phyloP scores from a whole-genome alignment of 306 rosid species.

The Corylus avellana region DNA sequence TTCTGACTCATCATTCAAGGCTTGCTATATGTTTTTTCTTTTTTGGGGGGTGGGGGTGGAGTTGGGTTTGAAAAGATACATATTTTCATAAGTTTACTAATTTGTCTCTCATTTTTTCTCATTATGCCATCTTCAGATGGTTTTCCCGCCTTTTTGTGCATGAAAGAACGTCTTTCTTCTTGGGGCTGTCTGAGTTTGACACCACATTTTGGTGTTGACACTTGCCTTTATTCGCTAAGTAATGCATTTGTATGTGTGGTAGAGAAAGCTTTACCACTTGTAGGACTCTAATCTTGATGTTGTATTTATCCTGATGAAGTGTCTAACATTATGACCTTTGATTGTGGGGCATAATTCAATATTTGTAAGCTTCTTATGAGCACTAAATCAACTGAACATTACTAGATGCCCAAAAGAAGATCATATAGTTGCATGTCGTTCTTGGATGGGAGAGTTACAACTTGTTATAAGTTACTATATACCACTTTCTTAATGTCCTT shows the following conservation, averaged over 20 bases:
- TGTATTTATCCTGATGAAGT: neutral
- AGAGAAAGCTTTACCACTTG: constrained; percentile 17
- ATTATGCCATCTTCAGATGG: neutral
- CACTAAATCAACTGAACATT: neutral
- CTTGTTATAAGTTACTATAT: constrained; percentile 14
- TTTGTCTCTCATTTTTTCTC: neutral
- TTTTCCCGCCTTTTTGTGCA: too few species aligned
- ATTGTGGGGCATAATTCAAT: neutral
- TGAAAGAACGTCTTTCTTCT: too few species aligned
- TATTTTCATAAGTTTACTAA: neutral
- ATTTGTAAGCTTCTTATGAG: neutral
- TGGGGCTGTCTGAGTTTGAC: neutral
- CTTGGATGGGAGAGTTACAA: neutral
- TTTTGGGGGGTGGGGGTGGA: neutral
- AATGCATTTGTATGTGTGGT: constrained; percentile 13
- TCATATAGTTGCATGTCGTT: neutral
- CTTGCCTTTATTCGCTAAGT: neutral
- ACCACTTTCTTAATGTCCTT: constrained; percentile 26
- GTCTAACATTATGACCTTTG: neutral
- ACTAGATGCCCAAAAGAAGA: too few species aligned
- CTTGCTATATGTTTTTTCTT: neutral
- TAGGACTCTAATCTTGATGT: too few species aligned
- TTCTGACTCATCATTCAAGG: neutral
- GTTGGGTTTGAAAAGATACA: neutral
- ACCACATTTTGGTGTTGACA: constrained; percentile 6